These are phyloP conservation scores for Vanrija sp. DNA, from an alignment of 1,284 basidiomycete species.

Conservation along the genomic window DNA sequence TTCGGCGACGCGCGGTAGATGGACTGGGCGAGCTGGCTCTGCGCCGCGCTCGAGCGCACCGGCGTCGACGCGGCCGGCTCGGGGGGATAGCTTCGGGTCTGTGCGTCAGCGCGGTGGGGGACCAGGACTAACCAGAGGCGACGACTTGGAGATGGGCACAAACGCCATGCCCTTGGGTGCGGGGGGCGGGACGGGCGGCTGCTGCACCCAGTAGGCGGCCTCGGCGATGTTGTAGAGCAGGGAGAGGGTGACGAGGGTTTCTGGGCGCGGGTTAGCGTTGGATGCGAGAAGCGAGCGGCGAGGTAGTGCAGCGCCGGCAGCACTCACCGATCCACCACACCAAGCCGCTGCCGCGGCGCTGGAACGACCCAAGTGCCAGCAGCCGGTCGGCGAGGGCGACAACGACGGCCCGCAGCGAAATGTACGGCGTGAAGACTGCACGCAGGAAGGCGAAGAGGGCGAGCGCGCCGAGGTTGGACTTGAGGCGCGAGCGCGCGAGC, in stretches of 20 bases:
- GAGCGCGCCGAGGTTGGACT: conserved; percentile 36
- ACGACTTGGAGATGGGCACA: conserved; percentile 25
- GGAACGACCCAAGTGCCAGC: neutral
- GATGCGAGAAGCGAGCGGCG: neutral
- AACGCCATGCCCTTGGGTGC: conserved; percentile 8
- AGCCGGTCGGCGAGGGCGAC: conserved; percentile 21
- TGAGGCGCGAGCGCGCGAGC: conserved; percentile 31
- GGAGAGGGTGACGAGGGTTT: conserved; percentile 22
- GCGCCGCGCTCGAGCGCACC: neutral
- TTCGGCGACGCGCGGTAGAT: conserved; percentile 13
- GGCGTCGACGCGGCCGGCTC: neutral
- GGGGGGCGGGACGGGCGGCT: conserved; percentile 11
- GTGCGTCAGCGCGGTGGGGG: neutral
- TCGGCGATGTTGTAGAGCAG: conserved; percentile 33
- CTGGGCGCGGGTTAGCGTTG: conserved; percentile 10
- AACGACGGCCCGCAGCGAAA: conserved; percentile 19
- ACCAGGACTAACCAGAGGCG: conserved; percentile 34
- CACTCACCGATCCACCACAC: conserved; percentile 20
- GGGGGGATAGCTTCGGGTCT: conserved; percentile 11
- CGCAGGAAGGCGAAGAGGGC: conserved; percentile 23
- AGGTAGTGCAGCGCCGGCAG: neutral
- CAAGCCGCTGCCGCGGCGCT: neutral
- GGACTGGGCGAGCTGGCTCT: conserved; percentile 9
- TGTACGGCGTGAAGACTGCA: conserved; percentile 35
- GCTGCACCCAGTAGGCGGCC: conserved; percentile 28